Conservation (phyloP, 768 basidiomycete genomes). For the Phanerochaete carnosa region DNA sequence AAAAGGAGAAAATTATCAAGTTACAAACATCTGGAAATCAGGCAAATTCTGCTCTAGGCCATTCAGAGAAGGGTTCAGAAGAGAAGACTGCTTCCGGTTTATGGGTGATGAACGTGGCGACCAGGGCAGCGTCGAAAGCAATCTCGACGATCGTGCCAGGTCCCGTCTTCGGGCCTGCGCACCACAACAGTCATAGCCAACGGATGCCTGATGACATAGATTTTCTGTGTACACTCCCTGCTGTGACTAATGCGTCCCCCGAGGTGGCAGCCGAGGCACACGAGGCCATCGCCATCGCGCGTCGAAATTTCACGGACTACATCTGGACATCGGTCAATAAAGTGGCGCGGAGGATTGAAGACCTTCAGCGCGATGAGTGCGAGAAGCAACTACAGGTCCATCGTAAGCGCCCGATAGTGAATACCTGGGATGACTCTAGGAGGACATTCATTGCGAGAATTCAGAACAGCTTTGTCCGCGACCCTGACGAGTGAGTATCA, state of each 20-base stretch:
- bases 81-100: no score
- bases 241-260: constrained; percentile 1
- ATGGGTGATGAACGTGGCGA: neutral
- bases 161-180: neutral
- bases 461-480: neutral
- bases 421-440: neutral
- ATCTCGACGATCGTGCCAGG: neutral
- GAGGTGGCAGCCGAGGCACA: neutral
- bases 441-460: neutral
- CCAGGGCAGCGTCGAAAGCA: neutral
- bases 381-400: neutral
- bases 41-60: no score
- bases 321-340: neutral
- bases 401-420: neutral
- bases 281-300: neutral
- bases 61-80: no score
- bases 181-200: neutral
- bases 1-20: neutral
- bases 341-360: neutral
- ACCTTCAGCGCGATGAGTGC: neutral
- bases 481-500: neutral
- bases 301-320: neutral
- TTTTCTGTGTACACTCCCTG: constrained; percentile 1
- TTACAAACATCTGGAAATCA: neutral
- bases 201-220: neutral